Conservation (phyloP, 1,284 basidiomycete species). For the Ustilago loliicola region DNA sequence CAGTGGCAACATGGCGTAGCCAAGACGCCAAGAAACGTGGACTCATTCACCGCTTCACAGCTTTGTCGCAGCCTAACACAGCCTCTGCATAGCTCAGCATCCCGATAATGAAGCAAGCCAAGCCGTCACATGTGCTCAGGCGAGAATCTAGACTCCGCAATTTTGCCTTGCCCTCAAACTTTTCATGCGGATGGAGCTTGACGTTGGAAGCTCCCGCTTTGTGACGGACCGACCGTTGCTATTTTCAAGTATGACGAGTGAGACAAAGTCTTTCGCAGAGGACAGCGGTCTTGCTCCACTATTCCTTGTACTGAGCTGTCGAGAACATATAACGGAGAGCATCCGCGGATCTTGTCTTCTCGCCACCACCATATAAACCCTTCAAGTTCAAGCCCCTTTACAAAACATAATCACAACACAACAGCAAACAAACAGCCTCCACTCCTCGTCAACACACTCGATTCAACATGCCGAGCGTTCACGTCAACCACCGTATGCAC, state of each 20-base stretch:
- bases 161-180: not conserved
- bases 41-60: not conserved
- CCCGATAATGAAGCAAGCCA: not conserved
- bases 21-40: not conserved
- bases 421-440: not conserved
- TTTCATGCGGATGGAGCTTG: not conserved
- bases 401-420: not conserved
- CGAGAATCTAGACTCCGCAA: not conserved
- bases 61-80: not conserved
- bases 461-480: slow-evolving; percentile 46
- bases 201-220: not conserved
- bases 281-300: too few relatives aligned
- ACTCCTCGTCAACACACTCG: not conserved
- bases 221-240: too few relatives aligned
- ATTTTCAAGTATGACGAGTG: too few relatives aligned
- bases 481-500: slow-evolving; percentile 57
- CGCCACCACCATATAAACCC: too few relatives aligned
- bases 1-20: slow-evolving; percentile 9
- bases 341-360: too few relatives aligned
- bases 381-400: not conserved
- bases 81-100: not conserved
- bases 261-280: too few relatives aligned
- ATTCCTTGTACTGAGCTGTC: too few relatives aligned
- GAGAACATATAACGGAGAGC: too few relatives aligned
- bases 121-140: slow-evolving; percentile 7